Percentiles rank a stretch among this genome's conserved stretches.
These are phyloP conservation scores for Cyanodermella asteris DNA, from an alignment of 2,329 filamentous ascomycete genomes.

Conservation along the genomic window DNA sequence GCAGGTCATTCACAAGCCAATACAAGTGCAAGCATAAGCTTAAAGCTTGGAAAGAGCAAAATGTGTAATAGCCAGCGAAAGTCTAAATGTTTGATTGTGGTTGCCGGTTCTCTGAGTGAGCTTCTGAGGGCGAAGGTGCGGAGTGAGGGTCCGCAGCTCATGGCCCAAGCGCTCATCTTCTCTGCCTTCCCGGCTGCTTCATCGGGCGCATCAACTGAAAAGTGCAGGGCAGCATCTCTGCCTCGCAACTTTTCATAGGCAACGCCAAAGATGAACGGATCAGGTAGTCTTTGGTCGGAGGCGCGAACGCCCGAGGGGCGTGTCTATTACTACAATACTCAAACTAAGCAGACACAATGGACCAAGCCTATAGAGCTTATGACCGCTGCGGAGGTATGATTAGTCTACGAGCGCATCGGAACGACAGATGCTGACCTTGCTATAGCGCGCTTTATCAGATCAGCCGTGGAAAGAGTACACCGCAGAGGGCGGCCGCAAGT, in stretches of 20 bases:
- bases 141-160: too few relatives aligned
- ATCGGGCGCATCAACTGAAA: too few relatives aligned
- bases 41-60: too few relatives aligned
- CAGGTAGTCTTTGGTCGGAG: constrained; percentile 59
- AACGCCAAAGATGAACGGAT: constrained; percentile 35
- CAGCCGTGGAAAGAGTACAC: constrained; percentile 90
- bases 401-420: constrained; percentile 5
- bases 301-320: constrained; percentile 62
- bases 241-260: constrained; percentile 1
- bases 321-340: constrained; percentile 73
- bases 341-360: constrained; percentile 82
- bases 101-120: too few relatives aligned
- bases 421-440: constrained; percentile 1
- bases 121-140: too few relatives aligned
- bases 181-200: too few relatives aligned
- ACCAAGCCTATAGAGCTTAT: constrained; percentile 80
- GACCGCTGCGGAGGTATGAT: constrained; percentile 51
- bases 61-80: too few relatives aligned
- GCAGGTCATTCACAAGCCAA: too few relatives aligned
- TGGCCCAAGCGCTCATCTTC: too few relatives aligned
- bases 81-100: too few relatives aligned
- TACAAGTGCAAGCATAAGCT: too few relatives aligned
- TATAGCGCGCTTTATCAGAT: constrained; percentile 53
- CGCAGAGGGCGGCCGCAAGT: constrained; percentile 66
- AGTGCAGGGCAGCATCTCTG: constrained; percentile 19